Evolutionary conservation across 306 rosid species (phyloP).

Genomic region (Cucurbita pepo): DNA sequence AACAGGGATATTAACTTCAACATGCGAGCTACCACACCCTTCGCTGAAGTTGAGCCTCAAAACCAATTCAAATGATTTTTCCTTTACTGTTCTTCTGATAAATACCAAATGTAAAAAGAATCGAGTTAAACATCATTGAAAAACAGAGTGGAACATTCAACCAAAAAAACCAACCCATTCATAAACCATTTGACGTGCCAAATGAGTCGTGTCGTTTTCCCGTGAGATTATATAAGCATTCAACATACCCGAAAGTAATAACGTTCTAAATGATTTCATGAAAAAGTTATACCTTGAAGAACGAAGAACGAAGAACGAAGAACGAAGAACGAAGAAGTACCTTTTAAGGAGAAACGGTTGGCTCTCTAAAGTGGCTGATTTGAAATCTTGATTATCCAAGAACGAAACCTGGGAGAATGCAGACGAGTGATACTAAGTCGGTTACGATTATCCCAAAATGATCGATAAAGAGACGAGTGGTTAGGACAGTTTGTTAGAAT

Average conservation of each 20-base stretch:
- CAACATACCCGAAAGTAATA: background rate
- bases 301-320: background rate
- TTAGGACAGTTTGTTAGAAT: background rate
- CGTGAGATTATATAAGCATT: background rate
- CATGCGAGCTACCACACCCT: constrained; percentile 62
- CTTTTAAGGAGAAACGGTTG: constrained; percentile 49
- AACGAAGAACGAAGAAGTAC: constrained; percentile 4
- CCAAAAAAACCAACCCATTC: background rate
- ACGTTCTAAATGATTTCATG: background rate
- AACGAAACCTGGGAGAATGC: constrained; percentile 27
- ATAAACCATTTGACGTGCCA: constrained; percentile 1
- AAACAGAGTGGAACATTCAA: background rate
- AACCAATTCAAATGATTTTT: constrained; percentile 69
- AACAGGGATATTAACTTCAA: constrained; percentile 50
- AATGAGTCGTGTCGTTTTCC: background rate
- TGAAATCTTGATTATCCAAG: constrained; percentile 32
- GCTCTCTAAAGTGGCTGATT: constrained; percentile 22
- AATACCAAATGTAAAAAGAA: constrained; percentile 12
- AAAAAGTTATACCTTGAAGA: background rate
- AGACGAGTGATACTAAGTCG: background rate
- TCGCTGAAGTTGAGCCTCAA: constrained; percentile 70
- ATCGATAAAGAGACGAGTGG: background rate
- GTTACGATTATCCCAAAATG: background rate
- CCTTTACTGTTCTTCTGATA: constrained; percentile 56
- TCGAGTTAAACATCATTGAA: background rate